These are phyloP conservation scores for Rhizophora apiculata DNA, from an alignment of 345 rosid genomes.

Conservation along the genomic window DNA sequence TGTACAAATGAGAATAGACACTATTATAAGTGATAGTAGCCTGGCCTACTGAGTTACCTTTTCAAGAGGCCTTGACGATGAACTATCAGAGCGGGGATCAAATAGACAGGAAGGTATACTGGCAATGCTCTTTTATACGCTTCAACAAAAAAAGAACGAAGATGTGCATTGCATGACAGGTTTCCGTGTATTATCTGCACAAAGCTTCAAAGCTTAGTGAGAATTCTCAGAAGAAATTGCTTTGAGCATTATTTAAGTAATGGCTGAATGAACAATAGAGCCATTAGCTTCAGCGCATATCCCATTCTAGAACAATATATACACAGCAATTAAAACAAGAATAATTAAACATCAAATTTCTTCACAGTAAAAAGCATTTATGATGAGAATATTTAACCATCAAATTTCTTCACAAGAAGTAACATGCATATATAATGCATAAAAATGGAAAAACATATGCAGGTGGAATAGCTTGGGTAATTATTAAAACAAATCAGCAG, in stretches of 20 bases:
- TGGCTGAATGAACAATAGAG: background rate
- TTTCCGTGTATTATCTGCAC: conserved; percentile 88
- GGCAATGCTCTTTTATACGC: conserved; percentile 87
- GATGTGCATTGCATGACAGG: conserved; percentile 67
- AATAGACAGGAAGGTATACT: conserved; percentile 88
- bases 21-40: background rate
- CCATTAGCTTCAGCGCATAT: conserved; percentile 6
- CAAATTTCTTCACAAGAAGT: no score
- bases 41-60: conserved; percentile 42
- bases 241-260: conserved; percentile 1
- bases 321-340: background rate
- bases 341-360: background rate
- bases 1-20: background rate
- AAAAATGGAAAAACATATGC: background rate
- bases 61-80: conserved; percentile 79
- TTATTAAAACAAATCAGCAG: background rate
- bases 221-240: background rate
- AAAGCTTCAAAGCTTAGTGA: conserved; percentile 20
- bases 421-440: no score
- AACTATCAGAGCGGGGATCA: conserved; percentile 83
- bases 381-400: no score
- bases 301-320: background rate
- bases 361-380: background rate
- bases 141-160: conserved; percentile 60
- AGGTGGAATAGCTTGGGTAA: background rate